Percentiles rank a stretch among this genome's conserved stretches.
Evolutionary conservation across 2,329 filamentous ascomycete species (phyloP).

Genomic region (Talaromyces sp.): DNA sequence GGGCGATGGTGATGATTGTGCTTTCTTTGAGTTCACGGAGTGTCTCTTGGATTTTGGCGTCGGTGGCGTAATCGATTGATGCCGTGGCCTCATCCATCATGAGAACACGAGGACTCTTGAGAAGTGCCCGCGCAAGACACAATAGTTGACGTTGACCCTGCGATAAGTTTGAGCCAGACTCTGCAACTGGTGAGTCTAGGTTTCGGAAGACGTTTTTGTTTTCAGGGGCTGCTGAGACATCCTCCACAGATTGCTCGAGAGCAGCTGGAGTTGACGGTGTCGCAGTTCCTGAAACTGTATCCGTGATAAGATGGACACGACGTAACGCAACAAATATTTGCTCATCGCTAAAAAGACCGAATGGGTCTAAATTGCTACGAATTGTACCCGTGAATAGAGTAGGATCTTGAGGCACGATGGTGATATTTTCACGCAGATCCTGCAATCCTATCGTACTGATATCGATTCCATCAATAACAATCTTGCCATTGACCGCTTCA

Average conservation of each 20-base stretch:
- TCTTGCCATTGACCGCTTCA: constrained; percentile 85
- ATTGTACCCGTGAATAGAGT: constrained; percentile 92
- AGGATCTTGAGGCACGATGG: constrained; percentile 92
- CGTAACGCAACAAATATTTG: constrained; percentile 83
- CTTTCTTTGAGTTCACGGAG: constrained; percentile 82
- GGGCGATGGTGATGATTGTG: constrained; percentile 95
- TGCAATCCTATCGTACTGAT: constrained; percentile 87
- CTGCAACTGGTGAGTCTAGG: constrained; percentile 75
- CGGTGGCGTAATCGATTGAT: constrained; percentile 93
- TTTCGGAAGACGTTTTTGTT: constrained; percentile 97
- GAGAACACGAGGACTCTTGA: constrained; percentile 88
- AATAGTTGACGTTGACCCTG: constrained; percentile 94
- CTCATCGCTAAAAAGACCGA: constrained; percentile 81
- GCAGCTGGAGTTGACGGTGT: constrained; percentile 34
- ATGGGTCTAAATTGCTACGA: constrained; percentile 88
- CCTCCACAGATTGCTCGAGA: constrained; percentile 22
- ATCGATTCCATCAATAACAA: constrained; percentile 87
- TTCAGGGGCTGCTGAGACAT: constrained; percentile 43
- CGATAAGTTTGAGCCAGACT: constrained; percentile 90
- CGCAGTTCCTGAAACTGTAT: constrained; percentile 33
- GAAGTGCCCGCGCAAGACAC: constrained; percentile 85
- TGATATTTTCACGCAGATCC: constrained; percentile 88
- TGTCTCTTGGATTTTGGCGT: constrained; percentile 93
- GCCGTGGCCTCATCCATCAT: constrained; percentile 99
- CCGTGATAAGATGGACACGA: constrained; percentile 76